Evolutionary conservation across 495 filamentous ascomycete species (phyloP), one percentile per base, ranked within the genome.

Genomic region (Clohesyomyces aquaticus): DNA sequence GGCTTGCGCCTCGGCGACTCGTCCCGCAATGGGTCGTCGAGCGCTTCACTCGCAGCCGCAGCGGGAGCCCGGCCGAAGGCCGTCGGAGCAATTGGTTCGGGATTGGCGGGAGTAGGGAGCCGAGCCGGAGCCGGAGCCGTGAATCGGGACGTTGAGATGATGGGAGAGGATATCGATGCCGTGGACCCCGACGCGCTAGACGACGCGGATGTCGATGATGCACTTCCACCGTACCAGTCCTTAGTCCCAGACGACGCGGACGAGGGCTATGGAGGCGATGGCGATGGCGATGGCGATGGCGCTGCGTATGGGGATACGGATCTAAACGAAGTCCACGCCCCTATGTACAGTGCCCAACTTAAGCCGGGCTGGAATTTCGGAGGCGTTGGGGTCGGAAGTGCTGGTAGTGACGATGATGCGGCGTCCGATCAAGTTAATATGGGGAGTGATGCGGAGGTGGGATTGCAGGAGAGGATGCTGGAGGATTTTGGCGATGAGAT

Each of bases 1-100:
- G 89, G 81, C 75, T 84, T 78, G 86, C 87, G 86, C 80, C 88
- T 91, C 87, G 90, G 80, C 86, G 88, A 80, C 85, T 91, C 83
- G 83, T 91, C 87, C 87, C 89, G 76, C 80, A 84, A 80, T 74
- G 73, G 73, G 68, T 74, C 73, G 73, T 76, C 75, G 75, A 74
- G 72, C 72, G 71, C 61, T 72, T 69, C 14, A 6, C 6, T 47
- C 71, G 71, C 65, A 66, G 72, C 57, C 74, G 74, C 64, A 69
- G 71, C 65, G 59, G 69, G 57, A 67, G 62, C 41, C 68, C 68
- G 45, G 66, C 63, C 45, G 18, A 38, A 14, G 14, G 32, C 6
- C 32, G 32, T 6, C 14, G 32, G 32, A 6, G 6, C 32, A 38
- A 49, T 10, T n/a, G n/a, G n/a, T 38, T 38, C 32, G 14, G 56